Percentiles rank a stretch among this genome's conserved stretches.
Evolutionary conservation across 352 stramenopile genomes (phyloP).

Genomic region (Pythium diclinum): DNA sequence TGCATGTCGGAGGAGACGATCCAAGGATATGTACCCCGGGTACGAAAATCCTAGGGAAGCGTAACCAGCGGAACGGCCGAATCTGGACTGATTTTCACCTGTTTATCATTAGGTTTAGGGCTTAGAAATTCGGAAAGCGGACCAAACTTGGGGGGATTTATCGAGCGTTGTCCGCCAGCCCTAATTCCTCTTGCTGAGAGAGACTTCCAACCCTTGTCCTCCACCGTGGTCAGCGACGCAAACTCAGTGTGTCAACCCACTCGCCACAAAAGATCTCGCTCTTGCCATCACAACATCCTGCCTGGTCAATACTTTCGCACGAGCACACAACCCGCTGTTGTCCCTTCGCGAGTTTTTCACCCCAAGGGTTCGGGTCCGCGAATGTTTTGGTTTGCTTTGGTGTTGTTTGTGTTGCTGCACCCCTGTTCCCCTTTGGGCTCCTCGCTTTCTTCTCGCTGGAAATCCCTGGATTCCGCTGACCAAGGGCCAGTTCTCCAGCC

Average conservation of each 20-base stretch:
- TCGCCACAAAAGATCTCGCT: neutral
- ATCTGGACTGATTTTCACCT: neutral
- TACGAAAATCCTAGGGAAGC: neutral
- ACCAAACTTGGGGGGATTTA: neutral
- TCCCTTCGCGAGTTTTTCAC: neutral
- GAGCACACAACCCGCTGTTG: neutral
- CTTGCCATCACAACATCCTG: neutral
- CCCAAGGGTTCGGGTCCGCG: neutral
- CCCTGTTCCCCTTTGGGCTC: neutral
- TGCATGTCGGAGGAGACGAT: neutral
- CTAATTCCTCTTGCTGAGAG: neutral
- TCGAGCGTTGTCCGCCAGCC: neutral
- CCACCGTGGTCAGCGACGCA: neutral
- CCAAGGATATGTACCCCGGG: neutral
- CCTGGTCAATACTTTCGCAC: conserved; percentile 1
- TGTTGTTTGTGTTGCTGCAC: neutral
- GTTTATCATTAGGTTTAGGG: conserved; percentile 1
- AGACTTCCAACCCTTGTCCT: neutral
- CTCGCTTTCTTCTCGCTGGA: neutral
- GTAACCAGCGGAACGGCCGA: conserved; percentile 1
- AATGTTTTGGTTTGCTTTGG: neutral
- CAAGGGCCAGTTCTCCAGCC: conserved; percentile 6
- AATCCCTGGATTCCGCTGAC: neutral
- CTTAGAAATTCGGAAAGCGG: neutral
- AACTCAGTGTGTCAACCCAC: conserved; percentile 2